Evolutionary conservation across 139 green algal genomes (phyloP).

Genomic region (Coccomyxa sp.): DNA sequence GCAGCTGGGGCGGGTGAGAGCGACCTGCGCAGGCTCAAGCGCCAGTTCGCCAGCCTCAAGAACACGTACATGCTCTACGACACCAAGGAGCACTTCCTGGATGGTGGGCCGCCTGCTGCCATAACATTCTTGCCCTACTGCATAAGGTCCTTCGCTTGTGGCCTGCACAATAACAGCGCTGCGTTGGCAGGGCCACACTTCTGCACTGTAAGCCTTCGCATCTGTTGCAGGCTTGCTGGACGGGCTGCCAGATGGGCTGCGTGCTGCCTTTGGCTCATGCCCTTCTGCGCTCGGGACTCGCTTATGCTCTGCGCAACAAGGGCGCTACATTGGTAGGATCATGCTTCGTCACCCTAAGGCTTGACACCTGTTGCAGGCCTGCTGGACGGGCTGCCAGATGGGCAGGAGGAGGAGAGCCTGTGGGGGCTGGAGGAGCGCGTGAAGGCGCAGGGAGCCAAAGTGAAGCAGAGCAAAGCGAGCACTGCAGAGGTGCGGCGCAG

Average conservation of each 20-base stretch:
- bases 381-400: constrained; percentile 28
- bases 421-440: constrained; percentile 33
- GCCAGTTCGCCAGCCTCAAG: constrained; percentile 47
- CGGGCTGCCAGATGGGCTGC: constrained; percentile 25
- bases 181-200: neutral
- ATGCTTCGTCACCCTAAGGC: neutral
- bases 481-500: constrained; percentile 15
- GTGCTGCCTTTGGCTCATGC: neutral
- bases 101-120: neutral
- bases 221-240: constrained; percentile 21
- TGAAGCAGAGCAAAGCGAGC: constrained; percentile 22
- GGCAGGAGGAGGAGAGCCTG: constrained; percentile 30
- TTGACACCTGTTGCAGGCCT: constrained; percentile 12
- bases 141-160: neutral
- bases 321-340: neutral
- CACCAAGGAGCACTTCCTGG: constrained; percentile 51
- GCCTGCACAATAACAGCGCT: neutral
- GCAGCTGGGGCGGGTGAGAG: constrained; percentile 30
- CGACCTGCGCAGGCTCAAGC: constrained; percentile 38
- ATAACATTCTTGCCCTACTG: neutral
- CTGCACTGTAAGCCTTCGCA: neutral
- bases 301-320: neutral
- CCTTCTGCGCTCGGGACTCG: neutral
- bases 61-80: constrained; percentile 52
- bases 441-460: constrained; percentile 8